Base-by-base conservation (phyloP, 805 yeast genomes). In the Wickerhamomyces mucosus region DNA sequence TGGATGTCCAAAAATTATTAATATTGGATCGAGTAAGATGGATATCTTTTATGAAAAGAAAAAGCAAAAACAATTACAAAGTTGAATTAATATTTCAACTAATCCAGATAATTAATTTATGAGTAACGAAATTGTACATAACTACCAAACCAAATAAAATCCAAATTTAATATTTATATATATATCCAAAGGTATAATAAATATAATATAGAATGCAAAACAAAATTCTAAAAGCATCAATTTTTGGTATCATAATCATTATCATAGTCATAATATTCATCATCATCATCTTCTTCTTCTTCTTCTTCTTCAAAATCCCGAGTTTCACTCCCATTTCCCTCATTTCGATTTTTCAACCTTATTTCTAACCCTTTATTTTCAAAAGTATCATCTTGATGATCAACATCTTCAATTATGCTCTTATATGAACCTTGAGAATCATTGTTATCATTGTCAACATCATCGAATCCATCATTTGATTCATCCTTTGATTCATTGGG, bases 1-100 rank as follows among this genome's bases (percentile, higher is more conserved):
- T 52, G 97, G 97, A 1, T 88, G 97, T 59, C 96, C 96, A 1
- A 69, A 78, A 43, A 73, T 88, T 32, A 53, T 79, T 13, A 88
- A 85, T 48, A 61, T 85, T 28, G 96, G 96, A 7, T 71, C 84
- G n/a, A 70, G 75, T 32, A 69, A 74, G 47, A 64, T 76, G 5
- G 94, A 81, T 42, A 60, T 65, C 55, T 72, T 72, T 44, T 78
- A 67, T 43, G 81, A 78, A 41, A 67, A 66, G 53, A 69, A 67
- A 49, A 64, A 60, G 28, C 46, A 41, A 34, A 48, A 45, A 32
- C 39, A 42, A 14, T 25, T 39, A n/a, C 36, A 40, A 23, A 18
- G 39, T 6, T 42, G 24, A 32, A 14, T 15, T 21, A n/a, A 7
- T 12, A 12, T 12, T 21, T 21, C 24, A 7, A 14, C 13, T 11